Conservation (phyloP, 176 grass and related monocot genomes). For the Triticum dicoccoides region DNA sequence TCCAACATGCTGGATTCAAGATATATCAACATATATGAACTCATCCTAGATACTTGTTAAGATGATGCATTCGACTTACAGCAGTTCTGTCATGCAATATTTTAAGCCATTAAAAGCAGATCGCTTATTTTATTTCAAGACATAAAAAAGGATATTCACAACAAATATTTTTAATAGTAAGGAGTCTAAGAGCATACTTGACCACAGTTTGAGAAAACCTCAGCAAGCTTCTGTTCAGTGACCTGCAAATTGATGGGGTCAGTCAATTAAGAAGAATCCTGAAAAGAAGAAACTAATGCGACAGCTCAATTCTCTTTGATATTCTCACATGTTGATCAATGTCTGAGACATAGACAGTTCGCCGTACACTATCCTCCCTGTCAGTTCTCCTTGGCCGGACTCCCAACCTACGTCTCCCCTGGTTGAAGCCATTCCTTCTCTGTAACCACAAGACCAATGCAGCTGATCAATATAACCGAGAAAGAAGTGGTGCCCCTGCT, state of each 20-base stretch:
- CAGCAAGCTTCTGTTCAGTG: constrained; percentile 95
- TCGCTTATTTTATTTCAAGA: background rate
- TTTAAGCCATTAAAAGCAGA: background rate
- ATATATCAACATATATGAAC: background rate
- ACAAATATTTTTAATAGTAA: constrained; percentile 17
- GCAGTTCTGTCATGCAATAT: background rate
- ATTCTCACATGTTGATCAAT: constrained; percentile 88
- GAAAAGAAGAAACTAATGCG: background rate
- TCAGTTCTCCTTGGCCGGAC: constrained; percentile 46
- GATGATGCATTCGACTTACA: background rate
- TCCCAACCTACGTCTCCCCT: constrained; percentile 44
- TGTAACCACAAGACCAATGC: constrained; percentile 25
- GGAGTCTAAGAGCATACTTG: constrained; percentile 54
- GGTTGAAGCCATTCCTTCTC: constrained; percentile 67
- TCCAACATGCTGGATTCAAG: background rate
- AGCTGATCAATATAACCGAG: background rate
- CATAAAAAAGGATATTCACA: background rate
- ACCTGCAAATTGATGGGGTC: constrained; percentile 45
- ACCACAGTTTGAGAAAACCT: constrained; percentile 84
- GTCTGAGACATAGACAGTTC: constrained; percentile 90
- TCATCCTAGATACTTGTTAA: background rate
- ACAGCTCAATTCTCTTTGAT: constrained; percentile 27
- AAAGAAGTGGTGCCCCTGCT: background rate
- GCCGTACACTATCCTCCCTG: constrained; percentile 72
- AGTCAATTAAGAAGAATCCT: constrained; percentile 6